Evolutionary conservation across 2,329 filamentous ascomycete species (phyloP), one percentile per base, ranked within the genome.

Genomic region (Zasmidium citrigriseum): DNA sequence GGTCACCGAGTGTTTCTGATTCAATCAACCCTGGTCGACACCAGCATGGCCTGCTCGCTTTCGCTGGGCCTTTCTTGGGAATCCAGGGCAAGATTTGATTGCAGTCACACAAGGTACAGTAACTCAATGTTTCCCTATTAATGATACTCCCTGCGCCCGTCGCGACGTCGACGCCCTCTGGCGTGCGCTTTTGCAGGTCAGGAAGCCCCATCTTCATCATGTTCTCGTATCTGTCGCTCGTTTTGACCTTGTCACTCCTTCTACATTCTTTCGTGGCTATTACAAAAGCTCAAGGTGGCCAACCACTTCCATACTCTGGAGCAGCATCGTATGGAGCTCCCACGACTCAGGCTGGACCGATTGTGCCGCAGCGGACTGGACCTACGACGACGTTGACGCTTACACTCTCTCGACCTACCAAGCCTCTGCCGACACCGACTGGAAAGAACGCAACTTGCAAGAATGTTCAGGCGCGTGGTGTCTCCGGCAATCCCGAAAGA

Each of bases 381-480:
- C 4, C 47, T 25, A 18, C 50, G 9, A 24, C 16, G 16, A 44
- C 34, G 7, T 21, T 45, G 10, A 53, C 29, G 3, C 11, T 53
- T 22, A 53, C 50, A 4, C 50, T 53, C n/a, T n/a, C n/a, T 25
- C 29, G 34, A 53, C 29, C 50, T 16, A 21, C 2, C 16, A 12
- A 20, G 11, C 34, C 50, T 44, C 29, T 45, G 12, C 52, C 51
- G 4, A 57, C 25, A 12, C 22, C 48, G 9, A 46, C 20, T n/a
- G 16, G 27, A 18, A 27, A 10, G 23, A 54, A 58, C 5, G 48
- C 48, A 1, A 55, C 24, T 4, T 60, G 60, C 55, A 62, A 62
- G 55, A 59, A 62, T 27, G 54, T 62, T 2, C 57, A 60, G 38
- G 48, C 60, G 9, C n/a, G 46, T 12, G 48, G 49, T 12, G 24